Percentiles rank a stretch among this genome's conserved stretches.
Conservation (phyloP, 1,139 yeast genomes). For the Keqinozyma sinolaborantium region DNA sequence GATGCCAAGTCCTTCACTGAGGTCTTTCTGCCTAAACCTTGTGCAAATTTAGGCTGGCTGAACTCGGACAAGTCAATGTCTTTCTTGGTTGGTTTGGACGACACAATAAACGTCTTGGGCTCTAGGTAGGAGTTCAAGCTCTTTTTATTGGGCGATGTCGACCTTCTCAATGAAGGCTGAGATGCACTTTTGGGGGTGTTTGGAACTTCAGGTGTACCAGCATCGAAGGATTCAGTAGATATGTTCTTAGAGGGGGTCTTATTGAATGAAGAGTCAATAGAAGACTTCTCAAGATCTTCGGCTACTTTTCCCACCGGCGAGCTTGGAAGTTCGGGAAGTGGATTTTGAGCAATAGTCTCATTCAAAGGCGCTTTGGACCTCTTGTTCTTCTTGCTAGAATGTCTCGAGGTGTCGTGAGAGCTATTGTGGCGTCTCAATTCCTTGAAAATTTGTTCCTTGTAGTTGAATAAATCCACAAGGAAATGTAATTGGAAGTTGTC, state of each 20-base stretch:
- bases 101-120: conserved; percentile 16
- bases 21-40: conserved; percentile 26
- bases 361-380: conserved; percentile 3
- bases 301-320: conserved; percentile 4
- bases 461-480: conserved; percentile 56
- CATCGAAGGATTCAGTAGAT: background rate
- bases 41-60: conserved; percentile 27
- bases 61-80: conserved; percentile 24
- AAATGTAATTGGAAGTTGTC: conserved; percentile 43
- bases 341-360: conserved; percentile 1
- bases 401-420: conserved; percentile 8
- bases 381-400: conserved; percentile 7
- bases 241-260: conserved; percentile 1
- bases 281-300: conserved; percentile 6
- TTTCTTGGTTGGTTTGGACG: conserved; percentile 28
- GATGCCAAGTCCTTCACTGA: conserved; percentile 35
- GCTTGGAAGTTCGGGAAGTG: conserved; percentile 1
- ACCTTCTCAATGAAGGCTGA: conserved; percentile 26
- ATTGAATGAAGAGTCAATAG: conserved; percentile 1
- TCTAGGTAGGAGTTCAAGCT: conserved; percentile 24
- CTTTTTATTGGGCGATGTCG: conserved; percentile 40
- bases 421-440: conserved; percentile 42
- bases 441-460: conserved; percentile 54
- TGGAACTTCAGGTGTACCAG: conserved; percentile 1
- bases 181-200: conserved; percentile 18